These are phyloP conservation scores for Fusarium torreyae DNA, from an alignment of 2,329 filamentous ascomycete species.

Conservation along the genomic window DNA sequence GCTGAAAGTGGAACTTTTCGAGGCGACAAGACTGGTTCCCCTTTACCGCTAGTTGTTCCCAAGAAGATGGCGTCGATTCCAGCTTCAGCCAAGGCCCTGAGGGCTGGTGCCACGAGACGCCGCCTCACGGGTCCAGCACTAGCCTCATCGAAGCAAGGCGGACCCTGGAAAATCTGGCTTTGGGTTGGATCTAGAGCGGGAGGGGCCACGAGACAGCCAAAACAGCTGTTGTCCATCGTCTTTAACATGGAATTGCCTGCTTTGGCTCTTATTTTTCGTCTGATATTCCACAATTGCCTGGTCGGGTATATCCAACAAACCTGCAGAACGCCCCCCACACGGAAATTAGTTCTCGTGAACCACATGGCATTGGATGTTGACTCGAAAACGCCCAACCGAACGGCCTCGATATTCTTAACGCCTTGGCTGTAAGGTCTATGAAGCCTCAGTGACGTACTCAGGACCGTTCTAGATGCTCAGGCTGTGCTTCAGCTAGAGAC, in stretches of 20 bases:
- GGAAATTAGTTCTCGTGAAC: slow-evolving; percentile 9
- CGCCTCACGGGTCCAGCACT: slow-evolving; percentile 27
- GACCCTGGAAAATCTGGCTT: slow-evolving; percentile 36
- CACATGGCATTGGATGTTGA: slow-evolving; percentile 13
- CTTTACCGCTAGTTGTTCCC: slow-evolving; percentile 48
- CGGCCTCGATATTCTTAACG: slow-evolving; percentile 1
- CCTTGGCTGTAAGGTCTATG: slow-evolving; percentile 21
- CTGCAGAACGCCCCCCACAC: slow-evolving; percentile 16
- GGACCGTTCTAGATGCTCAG: slow-evolving; percentile 49
- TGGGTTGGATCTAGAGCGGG: slow-evolving; percentile 27
- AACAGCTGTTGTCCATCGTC: slow-evolving; percentile 17
- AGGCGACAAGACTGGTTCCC: slow-evolving; percentile 25
- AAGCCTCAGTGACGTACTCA: slow-evolving; percentile 46
- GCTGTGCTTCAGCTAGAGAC: slow-evolving; percentile 31
- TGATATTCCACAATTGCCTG: slow-evolving; percentile 13
- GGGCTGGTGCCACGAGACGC: slow-evolving; percentile 41
- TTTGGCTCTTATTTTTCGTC: slow-evolving; percentile 12
- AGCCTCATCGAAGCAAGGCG: slow-evolving; percentile 36
- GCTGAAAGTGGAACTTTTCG: slow-evolving; percentile 27
- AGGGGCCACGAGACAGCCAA: slow-evolving; percentile 35
- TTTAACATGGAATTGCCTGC: slow-evolving; percentile 19
- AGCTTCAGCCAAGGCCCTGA: slow-evolving; percentile 31
- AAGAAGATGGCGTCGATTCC: slow-evolving; percentile 38
- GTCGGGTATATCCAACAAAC: slow-evolving; percentile 17
- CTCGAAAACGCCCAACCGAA: slow-evolving; percentile 20